Evolutionary conservation across 768 basidiomycete genomes (phyloP).

Genomic region (Lactarius akahatsu): DNA sequence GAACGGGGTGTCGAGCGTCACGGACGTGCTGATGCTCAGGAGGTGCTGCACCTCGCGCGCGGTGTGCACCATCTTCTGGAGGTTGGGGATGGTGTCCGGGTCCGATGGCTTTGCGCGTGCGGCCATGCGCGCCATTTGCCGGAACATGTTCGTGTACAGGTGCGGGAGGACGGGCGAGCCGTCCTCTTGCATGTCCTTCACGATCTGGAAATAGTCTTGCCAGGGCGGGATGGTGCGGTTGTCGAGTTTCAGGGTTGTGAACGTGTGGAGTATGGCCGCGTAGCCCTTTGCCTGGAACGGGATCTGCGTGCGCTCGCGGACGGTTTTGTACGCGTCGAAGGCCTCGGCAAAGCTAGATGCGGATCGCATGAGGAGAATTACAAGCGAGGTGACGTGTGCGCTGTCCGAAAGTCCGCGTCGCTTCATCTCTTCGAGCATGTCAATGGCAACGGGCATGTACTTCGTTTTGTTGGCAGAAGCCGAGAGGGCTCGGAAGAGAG

Average conservation of each 20-base stretch:
- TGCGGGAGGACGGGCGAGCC: constrained; percentile 56
- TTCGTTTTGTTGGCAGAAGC: constrained; percentile 46
- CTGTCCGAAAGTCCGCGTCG: constrained; percentile 47
- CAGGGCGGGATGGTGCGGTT: constrained; percentile 35
- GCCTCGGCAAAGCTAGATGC: constrained; percentile 56
- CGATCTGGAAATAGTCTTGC: constrained; percentile 68
- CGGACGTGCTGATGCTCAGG: constrained; percentile 74
- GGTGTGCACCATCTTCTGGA: constrained; percentile 43
- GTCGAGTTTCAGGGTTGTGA: constrained; percentile 57
- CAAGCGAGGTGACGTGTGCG: constrained; percentile 48
- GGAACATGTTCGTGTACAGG: constrained; percentile 68
- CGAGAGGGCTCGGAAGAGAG: constrained; percentile 38
- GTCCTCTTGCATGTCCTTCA: constrained; percentile 73
- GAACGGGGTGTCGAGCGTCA: constrained; percentile 56
- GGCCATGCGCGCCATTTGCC: constrained; percentile 51
- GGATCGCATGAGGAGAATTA: constrained; percentile 68
- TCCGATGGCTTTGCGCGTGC: constrained; percentile 27
- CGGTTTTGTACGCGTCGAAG: constrained; percentile 55
- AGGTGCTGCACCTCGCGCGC: constrained; percentile 69
- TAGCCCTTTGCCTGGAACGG: constrained; percentile 59
- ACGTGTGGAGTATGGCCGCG: constrained; percentile 59
- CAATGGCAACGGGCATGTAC: constrained; percentile 47
- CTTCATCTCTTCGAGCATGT: constrained; percentile 68
- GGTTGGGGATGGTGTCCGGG: constrained; percentile 28
- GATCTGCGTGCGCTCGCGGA: constrained; percentile 35